These are phyloP conservation scores for Capniomyces stellatus DNA, from an alignment of 371 early-diverging fungal genomes.

Conservation along the genomic window DNA sequence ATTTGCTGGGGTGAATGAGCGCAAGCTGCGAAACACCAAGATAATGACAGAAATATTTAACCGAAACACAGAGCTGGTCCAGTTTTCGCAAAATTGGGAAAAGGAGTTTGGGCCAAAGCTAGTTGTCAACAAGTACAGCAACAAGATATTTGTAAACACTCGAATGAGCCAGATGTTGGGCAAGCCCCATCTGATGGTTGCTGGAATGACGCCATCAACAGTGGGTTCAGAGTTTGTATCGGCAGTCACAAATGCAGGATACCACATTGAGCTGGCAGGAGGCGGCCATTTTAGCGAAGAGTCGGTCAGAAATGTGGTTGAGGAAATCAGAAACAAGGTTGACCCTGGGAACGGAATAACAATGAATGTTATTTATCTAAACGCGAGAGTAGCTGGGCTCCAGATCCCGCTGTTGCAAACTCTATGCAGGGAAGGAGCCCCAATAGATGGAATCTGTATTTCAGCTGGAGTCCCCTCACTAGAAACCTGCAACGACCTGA, in stretches of 20 bases:
- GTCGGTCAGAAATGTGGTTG: conserved; percentile 46
- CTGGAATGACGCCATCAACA: conserved; percentile 19
- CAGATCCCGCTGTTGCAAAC: conserved; percentile 62
- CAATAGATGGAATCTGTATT: conserved; percentile 45
- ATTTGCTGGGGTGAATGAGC: conserved; percentile 33
- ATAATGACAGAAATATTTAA: conserved; percentile 65
- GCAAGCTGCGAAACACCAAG: conserved; percentile 42
- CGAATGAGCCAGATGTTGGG: conserved; percentile 65
- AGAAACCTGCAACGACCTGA: conserved; percentile 63
- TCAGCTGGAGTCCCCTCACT: conserved; percentile 79
- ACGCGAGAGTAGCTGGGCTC: conserved; percentile 79
- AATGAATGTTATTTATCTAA: conserved; percentile 70
- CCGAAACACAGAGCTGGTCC: conserved; percentile 40
- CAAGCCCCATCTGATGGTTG: conserved; percentile 21
- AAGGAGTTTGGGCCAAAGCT: conserved; percentile 50
- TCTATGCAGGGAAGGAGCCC: conserved; percentile 55
- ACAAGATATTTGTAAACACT: conserved; percentile 66
- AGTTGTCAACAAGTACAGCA: conserved; percentile 22
- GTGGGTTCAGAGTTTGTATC: conserved; percentile 13
- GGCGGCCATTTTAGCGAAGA: conserved; percentile 67
- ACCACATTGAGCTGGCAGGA: conserved; percentile 81
- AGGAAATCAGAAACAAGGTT: conserved; percentile 47
- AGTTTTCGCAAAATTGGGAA: conserved; percentile 70
- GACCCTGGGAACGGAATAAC: conserved; percentile 70
- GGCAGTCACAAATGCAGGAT: conserved; percentile 87